phyloP scores from a whole-genome alignment of 805 yeast genomes.

The Candida cerambycidarum region DNA sequence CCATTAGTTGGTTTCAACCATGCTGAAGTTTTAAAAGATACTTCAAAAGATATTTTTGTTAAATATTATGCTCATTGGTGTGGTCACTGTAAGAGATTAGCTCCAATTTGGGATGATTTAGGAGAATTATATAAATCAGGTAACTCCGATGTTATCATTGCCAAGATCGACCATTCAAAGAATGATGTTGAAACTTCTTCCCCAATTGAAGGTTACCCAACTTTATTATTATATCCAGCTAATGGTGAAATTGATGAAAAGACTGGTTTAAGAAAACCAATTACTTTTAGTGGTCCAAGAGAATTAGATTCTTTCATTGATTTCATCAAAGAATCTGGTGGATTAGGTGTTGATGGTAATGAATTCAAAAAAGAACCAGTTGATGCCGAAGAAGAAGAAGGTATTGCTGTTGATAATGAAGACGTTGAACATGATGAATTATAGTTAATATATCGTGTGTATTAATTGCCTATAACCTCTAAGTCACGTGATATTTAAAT shows the following conservation, averaged over 20 bases:
- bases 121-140: slow-evolving; percentile 59
- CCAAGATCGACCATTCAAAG: slow-evolving; percentile 84
- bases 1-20: slow-evolving; percentile 84
- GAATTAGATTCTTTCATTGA: slow-evolving; percentile 65
- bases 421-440: slow-evolving; percentile 40
- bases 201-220: slow-evolving; percentile 87
- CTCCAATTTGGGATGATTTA: slow-evolving; percentile 85
- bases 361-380: slow-evolving; percentile 26
- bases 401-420: slow-evolving; percentile 9
- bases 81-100: slow-evolving; percentile 91
- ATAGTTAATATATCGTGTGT: slow-evolving; percentile 19
- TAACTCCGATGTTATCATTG: slow-evolving; percentile 55
- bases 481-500: no score
- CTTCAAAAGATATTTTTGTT: slow-evolving; percentile 69
- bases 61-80: slow-evolving; percentile 98
- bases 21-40: slow-evolving; percentile 60
- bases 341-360: slow-evolving; percentile 57
- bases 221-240: slow-evolving; percentile 88
- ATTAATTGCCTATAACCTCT: no score
- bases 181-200: slow-evolving; percentile 76
- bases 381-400: slow-evolving; percentile 23
- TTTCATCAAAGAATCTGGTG: slow-evolving; percentile 71
- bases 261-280: slow-evolving; percentile 49
- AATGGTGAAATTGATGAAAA: slow-evolving; percentile 42
- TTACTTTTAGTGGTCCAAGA: slow-evolving; percentile 70